These are phyloP conservation scores for Cyamopsis tetragonoloba DNA, from an alignment of 306 rosid species.

Conservation along the genomic window DNA sequence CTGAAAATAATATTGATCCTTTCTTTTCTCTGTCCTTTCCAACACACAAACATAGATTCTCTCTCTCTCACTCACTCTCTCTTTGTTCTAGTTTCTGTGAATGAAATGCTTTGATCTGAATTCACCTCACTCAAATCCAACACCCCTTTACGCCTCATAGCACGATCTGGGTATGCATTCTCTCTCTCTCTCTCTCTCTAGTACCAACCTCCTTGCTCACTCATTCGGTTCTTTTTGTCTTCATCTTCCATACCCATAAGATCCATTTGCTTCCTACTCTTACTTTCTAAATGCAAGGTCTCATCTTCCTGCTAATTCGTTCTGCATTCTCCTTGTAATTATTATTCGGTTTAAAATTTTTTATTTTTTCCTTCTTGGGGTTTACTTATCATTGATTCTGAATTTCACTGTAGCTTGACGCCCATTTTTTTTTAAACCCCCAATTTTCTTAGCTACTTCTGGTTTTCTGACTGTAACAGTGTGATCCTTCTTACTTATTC, in stretches of 20 bases:
- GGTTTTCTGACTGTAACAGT: neutral
- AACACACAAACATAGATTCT: neutral
- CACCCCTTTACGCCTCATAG: neutral
- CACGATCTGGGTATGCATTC: conserved; percentile 18
- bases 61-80: neutral
- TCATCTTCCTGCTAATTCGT: neutral
- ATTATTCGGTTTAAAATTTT: neutral
- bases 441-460: neutral
- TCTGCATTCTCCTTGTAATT: conserved; percentile 16
- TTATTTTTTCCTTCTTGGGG: neutral
- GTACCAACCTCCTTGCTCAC: neutral
- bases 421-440: neutral
- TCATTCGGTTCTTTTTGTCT: neutral
- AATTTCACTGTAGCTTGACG: conserved; percentile 6
- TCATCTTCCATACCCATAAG: conserved; percentile 1
- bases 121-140: conserved; percentile 10
- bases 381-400: conserved; percentile 1
- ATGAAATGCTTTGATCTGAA: conserved; percentile 35
- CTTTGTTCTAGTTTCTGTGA: neutral
- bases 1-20: neutral
- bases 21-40: neutral
- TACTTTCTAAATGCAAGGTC: neutral
- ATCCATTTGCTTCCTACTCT: neutral
- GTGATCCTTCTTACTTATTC: conserved; percentile 13
- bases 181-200: neutral